A percentile compares a stretch with the other conserved stretches of the same genome.
Conservation (phyloP, 345 rosid species). For the Populus simonii region DNA sequence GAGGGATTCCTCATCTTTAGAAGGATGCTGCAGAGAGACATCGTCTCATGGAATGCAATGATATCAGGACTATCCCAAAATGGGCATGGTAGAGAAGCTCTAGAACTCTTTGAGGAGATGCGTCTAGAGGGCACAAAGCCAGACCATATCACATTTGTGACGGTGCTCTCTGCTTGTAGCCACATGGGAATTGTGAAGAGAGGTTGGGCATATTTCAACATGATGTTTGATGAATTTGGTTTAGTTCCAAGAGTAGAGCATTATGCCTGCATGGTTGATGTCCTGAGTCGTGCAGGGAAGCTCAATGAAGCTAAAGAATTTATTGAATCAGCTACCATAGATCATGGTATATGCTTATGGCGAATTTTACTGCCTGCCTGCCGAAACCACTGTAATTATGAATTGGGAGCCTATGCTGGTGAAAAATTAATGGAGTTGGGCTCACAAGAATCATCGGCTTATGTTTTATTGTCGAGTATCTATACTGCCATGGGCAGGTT, state of each 20-base stretch:
- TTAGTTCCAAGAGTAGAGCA: conserved; percentile 23
- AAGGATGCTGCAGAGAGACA: conserved; percentile 23
- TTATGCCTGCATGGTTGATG: conserved; percentile 33
- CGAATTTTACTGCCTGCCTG: conserved; percentile 64
- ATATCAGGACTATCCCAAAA: conserved; percentile 31
- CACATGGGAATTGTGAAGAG: conserved; percentile 31
- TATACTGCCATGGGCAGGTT: conserved; percentile 51
- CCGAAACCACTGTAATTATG: conserved; percentile 51
- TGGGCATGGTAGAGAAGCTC: conserved; percentile 26
- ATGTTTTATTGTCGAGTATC: conserved; percentile 51
- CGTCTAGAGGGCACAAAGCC: conserved; percentile 21
- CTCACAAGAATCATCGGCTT: conserved; percentile 67
- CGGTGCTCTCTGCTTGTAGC: conserved; percentile 32
- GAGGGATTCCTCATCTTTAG: conserved; percentile 18
- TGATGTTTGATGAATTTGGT: conserved; percentile 27
- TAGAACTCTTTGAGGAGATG: conserved; percentile 32
- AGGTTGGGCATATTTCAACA: conserved; percentile 19
- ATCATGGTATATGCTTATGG: conserved; percentile 69
- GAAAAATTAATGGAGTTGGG: conserved; percentile 71
- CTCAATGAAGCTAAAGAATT: conserved; percentile 50
- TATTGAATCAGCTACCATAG: conserved; percentile 59
- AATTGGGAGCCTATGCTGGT: conserved; percentile 68
- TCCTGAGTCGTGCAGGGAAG: conserved; percentile 28
- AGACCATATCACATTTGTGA: conserved; percentile 28
- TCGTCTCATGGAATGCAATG: conserved; percentile 35